These are phyloP conservation scores for Candida neerlandica DNA, from an alignment of 1,139 yeast species.

Conservation along the genomic window DNA sequence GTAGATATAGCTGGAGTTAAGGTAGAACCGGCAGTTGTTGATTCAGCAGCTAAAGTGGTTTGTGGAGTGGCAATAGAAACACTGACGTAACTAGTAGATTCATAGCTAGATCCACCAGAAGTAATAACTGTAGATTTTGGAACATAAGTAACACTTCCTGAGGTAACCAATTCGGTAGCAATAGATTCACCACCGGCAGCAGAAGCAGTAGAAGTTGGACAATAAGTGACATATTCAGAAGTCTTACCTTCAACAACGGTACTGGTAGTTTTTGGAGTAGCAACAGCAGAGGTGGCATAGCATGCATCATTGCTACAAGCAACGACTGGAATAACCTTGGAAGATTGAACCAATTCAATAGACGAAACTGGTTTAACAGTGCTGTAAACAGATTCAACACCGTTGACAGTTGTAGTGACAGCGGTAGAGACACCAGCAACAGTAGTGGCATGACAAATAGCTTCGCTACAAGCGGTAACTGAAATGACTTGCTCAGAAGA, in stretches of 20 bases:
- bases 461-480: not conserved
- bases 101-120: not conserved
- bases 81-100: slow-evolving; percentile 1
- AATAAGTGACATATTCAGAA: not conserved
- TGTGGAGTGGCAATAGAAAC: slow-evolving; percentile 4
- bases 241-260: too few species aligned
- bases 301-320: slow-evolving; percentile 18
- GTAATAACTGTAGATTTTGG: not conserved
- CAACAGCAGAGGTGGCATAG: slow-evolving; percentile 22
- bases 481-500: not conserved
- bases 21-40: slow-evolving; percentile 29
- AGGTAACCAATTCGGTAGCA: not conserved
- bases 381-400: slow-evolving; percentile 21
- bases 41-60: slow-evolving; percentile 12
- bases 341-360: slow-evolving; percentile 19
- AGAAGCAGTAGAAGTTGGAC: not conserved
- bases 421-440: slow-evolving; percentile 28
- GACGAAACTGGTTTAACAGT: slow-evolving; percentile 26
- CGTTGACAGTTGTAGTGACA: slow-evolving; percentile 22
- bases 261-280: too few species aligned
- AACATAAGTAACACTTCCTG: slow-evolving; percentile 1
- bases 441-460: slow-evolving; percentile 22
- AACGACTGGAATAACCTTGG: slow-evolving; percentile 32
- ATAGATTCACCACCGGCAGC: not conserved
- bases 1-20: slow-evolving; percentile 27